phyloP scores from a whole-genome alignment of 345 rosid genomes.

The Durio zibethinus region DNA sequence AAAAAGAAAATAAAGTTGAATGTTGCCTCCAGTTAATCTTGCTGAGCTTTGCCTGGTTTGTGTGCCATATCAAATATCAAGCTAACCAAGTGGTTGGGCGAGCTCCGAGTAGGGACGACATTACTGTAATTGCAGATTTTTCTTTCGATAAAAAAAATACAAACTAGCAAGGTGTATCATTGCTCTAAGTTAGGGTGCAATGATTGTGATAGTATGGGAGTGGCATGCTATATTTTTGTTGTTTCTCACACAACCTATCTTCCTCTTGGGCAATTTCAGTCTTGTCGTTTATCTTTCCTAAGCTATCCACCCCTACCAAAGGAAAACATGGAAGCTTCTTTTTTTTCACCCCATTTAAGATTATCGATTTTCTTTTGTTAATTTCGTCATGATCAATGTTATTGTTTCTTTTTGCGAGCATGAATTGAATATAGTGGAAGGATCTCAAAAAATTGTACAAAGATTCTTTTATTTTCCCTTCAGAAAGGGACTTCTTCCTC shows the following conservation, averaged over 20 bases:
- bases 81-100: background rate
- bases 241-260: background rate
- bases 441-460: background rate
- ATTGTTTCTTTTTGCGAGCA: background rate
- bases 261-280: constrained; percentile 1
- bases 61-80: background rate
- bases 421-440: background rate
- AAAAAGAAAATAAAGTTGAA: background rate
- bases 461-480: background rate
- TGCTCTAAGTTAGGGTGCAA: background rate
- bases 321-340: background rate
- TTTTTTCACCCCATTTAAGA: background rate
- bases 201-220: background rate
- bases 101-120: background rate
- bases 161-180: constrained; percentile 3
- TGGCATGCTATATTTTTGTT: background rate
- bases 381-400: background rate
- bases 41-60: background rate
- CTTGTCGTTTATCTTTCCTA: background rate
- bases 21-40: background rate
- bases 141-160: constrained; percentile 1
- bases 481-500: background rate
- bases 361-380: background rate
- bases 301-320: background rate
- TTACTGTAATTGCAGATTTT: constrained; percentile 1